These are phyloP conservation scores for Amniculicola lignicola DNA, from an alignment of 495 filamentous ascomycete genomes.

Conservation along the genomic window DNA sequence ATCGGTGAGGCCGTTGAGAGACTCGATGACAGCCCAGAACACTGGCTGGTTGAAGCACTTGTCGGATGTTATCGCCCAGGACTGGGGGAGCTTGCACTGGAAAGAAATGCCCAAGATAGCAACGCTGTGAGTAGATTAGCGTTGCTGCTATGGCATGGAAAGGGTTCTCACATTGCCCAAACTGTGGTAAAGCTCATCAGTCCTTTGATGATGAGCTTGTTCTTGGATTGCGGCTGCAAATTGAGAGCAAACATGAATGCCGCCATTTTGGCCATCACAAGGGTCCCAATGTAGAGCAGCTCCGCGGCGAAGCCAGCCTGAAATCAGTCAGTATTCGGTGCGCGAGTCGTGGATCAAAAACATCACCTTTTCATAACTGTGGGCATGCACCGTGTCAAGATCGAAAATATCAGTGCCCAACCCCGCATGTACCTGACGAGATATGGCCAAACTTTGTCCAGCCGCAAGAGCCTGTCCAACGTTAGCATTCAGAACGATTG, in stretches of 20 bases:
- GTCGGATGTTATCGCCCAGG: background rate
- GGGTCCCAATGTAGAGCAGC: conserved; percentile 3
- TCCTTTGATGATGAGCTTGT: background rate
- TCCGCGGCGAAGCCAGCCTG: conserved; percentile 8
- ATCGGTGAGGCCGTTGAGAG: conserved; percentile 5
- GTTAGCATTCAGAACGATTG: too few relatives aligned
- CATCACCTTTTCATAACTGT: background rate
- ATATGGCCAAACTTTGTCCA: conserved; percentile 12
- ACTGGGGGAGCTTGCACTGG: conserved; percentile 7
- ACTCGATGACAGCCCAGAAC: conserved; percentile 9
- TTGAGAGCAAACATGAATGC: conserved; percentile 2
- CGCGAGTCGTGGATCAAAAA: too few relatives aligned
- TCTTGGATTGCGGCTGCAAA: background rate
- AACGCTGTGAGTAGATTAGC: too few relatives aligned
- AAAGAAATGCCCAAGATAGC: conserved; percentile 10
- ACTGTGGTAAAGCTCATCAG: background rate
- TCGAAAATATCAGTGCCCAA: background rate
- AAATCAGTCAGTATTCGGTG: too few relatives aligned
- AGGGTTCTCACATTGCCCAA: conserved; percentile 13
- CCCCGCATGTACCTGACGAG: conserved; percentile 8
- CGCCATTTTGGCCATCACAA: conserved; percentile 1
- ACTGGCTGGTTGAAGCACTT: conserved; percentile 16
- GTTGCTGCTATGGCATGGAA: too few relatives aligned
- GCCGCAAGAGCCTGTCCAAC: background rate
- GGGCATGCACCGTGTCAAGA: background rate